These are phyloP conservation scores for Pichia occidentalis DNA, from an alignment of 805 yeast species.

Conservation along the genomic window DNA sequence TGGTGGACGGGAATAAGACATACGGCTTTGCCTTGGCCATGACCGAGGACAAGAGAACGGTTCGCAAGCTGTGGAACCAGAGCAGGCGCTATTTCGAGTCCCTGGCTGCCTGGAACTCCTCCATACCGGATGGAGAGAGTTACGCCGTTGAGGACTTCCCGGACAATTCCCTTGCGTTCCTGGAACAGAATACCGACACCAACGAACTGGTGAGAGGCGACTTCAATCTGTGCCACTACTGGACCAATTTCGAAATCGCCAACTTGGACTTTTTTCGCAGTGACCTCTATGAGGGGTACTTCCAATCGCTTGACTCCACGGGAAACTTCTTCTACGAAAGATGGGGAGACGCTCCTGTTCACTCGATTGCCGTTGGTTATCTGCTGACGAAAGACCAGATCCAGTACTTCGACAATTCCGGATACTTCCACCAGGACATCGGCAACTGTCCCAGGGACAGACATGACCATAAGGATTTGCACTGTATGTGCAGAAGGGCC, in stretches of 20 bases:
- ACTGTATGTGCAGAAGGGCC: constrained; percentile 44
- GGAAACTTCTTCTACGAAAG: constrained; percentile 72
- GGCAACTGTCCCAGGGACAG: constrained; percentile 50
- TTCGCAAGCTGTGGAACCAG: constrained; percentile 43
- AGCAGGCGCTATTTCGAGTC: constrained; percentile 36
- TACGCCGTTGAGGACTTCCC: constrained; percentile 28
- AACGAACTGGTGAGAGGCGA: constrained; percentile 35
- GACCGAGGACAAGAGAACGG: constrained; percentile 41
- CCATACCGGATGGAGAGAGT: constrained; percentile 6
- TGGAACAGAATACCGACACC: constrained; percentile 37
- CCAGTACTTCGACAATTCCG: constrained; percentile 55
- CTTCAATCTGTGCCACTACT: constrained; percentile 52
- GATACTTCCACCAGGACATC: constrained; percentile 52
- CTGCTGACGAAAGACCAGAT: constrained; percentile 42
- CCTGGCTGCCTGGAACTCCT: constrained; percentile 6
- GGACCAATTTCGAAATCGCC: constrained; percentile 67
- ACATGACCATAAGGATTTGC: constrained; percentile 36
- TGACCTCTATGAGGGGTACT: constrained; percentile 47
- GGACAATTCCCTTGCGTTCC: constrained; percentile 38
- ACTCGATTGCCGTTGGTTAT: constrained; percentile 55
- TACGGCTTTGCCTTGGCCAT: constrained; percentile 48
- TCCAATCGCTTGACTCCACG: constrained; percentile 48
- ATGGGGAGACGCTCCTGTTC: constrained; percentile 79
- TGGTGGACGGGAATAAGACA: constrained; percentile 40
- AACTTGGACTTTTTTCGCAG: constrained; percentile 50